A percentile compares a stretch with the other conserved stretches of the same genome.
Evolutionary conservation across 257 asterid genomes (phyloP).

Genomic region (Ocimum tenuiflorum): DNA sequence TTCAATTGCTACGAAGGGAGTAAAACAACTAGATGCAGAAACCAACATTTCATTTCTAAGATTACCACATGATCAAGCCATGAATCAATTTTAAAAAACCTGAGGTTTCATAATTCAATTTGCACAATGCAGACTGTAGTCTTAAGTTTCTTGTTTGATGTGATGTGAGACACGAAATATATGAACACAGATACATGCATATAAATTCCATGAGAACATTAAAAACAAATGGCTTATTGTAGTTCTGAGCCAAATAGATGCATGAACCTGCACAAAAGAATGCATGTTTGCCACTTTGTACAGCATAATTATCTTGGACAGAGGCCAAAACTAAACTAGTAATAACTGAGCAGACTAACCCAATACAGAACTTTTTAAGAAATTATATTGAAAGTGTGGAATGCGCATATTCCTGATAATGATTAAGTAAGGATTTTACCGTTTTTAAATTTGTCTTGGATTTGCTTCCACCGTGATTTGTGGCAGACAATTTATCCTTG

Average conservation of each 20-base stretch:
- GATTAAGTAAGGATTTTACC: constrained; percentile 21
- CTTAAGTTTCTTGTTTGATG: not conserved
- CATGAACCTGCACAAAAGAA: not conserved
- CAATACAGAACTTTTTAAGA: not conserved
- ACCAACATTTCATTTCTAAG: not conserved
- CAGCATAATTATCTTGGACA: not conserved
- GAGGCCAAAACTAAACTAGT: constrained; percentile 4
- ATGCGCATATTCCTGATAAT: not conserved
- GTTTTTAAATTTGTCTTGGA: constrained; percentile 52
- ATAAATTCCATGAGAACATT: not conserved
- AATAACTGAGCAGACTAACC: not conserved
- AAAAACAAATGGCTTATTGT: not conserved
- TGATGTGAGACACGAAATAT: not conserved
- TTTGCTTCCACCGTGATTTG: constrained; percentile 54
- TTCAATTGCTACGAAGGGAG: not conserved
- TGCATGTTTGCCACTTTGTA: not conserved
- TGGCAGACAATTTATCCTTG: constrained; percentile 55
- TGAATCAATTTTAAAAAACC: not conserved
- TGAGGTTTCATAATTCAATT: not conserved
- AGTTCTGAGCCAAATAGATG: not conserved
- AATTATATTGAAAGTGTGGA: not conserved
- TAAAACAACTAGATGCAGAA: not conserved
- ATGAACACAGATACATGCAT: not conserved
- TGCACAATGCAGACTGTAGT: not conserved
- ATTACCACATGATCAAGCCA: not conserved